phyloP scores from a whole-genome alignment of 768 basidiomycete species.

The Psilocybe tampanensis region DNA sequence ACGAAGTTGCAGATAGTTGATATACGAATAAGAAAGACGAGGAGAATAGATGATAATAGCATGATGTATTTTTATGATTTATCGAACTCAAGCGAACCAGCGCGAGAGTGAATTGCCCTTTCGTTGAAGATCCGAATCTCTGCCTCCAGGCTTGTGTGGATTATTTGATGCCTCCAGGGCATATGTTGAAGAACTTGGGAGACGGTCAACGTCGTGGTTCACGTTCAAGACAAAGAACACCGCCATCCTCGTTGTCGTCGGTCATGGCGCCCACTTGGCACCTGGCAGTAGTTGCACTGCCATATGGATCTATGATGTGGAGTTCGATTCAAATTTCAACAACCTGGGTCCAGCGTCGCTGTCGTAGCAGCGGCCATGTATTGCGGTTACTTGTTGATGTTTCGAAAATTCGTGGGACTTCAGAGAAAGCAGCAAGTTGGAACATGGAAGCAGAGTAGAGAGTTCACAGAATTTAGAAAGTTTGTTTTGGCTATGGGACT shows the following conservation, averaged over 20 bases:
- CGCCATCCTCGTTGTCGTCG: not conserved
- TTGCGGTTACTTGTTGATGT: too few relatives aligned
- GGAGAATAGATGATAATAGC: not conserved
- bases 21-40: not conserved
- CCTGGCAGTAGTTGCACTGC: not conserved
- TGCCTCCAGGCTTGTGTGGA: not conserved
- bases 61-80: not conserved
- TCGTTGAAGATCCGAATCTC: not conserved
- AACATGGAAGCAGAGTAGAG: too few relatives aligned
- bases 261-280: not conserved
- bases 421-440: too few relatives aligned
- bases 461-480: too few relatives aligned
- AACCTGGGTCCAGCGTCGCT: too few relatives aligned
- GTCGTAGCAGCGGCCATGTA: too few relatives aligned
- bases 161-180: not conserved
- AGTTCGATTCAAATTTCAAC: too few relatives aligned
- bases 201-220: not conserved
- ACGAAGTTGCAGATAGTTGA: not conserved
- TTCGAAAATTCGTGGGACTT: too few relatives aligned
- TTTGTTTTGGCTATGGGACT: too few relatives aligned
- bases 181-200: not conserved
- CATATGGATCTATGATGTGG: not conserved
- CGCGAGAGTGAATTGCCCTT: not conserved
- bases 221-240: not conserved
- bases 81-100: not conserved